Evolutionary conservation across 306 rosid genomes (phyloP), one percentile per base, ranked within the genome.

Genomic region (Luffa acutangula): DNA sequence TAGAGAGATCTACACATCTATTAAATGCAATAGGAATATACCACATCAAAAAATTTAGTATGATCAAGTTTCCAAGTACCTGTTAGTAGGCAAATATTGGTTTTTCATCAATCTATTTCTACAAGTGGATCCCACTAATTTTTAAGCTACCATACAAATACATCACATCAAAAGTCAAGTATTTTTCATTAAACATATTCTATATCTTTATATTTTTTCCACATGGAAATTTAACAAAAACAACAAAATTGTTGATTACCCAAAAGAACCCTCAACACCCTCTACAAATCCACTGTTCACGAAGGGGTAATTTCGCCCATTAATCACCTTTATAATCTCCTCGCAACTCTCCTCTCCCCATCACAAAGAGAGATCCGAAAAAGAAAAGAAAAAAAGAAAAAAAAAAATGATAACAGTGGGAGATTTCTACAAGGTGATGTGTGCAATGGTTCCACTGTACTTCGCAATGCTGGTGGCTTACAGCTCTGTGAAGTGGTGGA

Each of bases 371-470:
- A 57, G 52, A 78, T 48, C 3, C 3, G 1, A 51, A 51, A 18
- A 6, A 18, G 10, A 43, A 7, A 17, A 1, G 34, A 7, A 36
- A 25, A 45, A 46, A 81, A n/a, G 10, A 43, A 7, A 17, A 1
- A 48, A 7, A 36, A 25, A 45, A 46, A 81, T 83, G 87, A 83
- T 86, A 75, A 81, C 75, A 5, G 80, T 52, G 41, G 72, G 76
- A 49, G 89, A 83, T 79, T 86, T 86, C 80, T 86, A 86, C 85
- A 86, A 83, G 59, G 89, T 86, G 34, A 83, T 79, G 85, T 86
- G 89, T 51, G 89, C 89, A 15, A 83, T 86, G 82, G 86, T 86
- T 18, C 88, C 86, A 0, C 85, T 86, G 20, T 86, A 86, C 77
- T 86, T 86, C 17, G 89, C 89, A 59, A 86, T 86, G 89, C 33